Evolutionary conservation across 2,329 filamentous ascomycete genomes (phyloP).

Genomic region (Fusarium camptoceras): DNA sequence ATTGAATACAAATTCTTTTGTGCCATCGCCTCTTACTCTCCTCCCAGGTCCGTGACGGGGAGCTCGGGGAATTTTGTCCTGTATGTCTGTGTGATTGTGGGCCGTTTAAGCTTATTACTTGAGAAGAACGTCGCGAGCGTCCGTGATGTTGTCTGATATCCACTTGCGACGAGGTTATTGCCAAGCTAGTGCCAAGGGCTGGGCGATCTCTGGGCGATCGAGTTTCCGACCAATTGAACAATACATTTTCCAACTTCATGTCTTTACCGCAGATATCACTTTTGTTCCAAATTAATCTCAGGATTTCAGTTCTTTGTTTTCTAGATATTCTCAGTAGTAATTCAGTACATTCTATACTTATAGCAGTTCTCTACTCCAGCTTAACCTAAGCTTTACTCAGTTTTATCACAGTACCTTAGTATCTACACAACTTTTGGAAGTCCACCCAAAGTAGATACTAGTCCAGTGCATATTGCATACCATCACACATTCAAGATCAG

Average conservation of each 20-base stretch:
- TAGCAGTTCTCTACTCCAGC: background rate
- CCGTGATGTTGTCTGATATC: constrained; percentile 14
- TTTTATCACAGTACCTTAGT: background rate
- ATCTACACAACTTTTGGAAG: background rate
- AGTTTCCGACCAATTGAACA: constrained; percentile 15
- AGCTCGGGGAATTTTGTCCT: constrained; percentile 27
- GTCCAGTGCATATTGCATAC: no score
- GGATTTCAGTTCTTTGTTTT: background rate
- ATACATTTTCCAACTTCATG: constrained; percentile 13
- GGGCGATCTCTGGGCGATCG: constrained; percentile 39
- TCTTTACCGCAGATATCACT: fast-evolving
- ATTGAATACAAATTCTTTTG: background rate
- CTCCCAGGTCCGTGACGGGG: constrained; percentile 9
- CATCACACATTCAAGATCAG: background rate
- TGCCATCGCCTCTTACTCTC: background rate
- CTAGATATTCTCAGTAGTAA: fast-evolving
- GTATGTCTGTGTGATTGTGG: constrained; percentile 4
- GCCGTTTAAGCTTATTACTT: constrained; percentile 41
- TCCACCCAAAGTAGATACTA: background rate
- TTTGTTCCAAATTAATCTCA: background rate
- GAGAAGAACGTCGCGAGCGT: constrained; percentile 1
- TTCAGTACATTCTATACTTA: background rate
- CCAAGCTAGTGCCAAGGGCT: constrained; percentile 40
- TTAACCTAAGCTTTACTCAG: background rate
- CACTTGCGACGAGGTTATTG: constrained; percentile 25